Conservation (phyloP, 768 basidiomycete species). For the Candolleomyces aberdarensis region DNA sequence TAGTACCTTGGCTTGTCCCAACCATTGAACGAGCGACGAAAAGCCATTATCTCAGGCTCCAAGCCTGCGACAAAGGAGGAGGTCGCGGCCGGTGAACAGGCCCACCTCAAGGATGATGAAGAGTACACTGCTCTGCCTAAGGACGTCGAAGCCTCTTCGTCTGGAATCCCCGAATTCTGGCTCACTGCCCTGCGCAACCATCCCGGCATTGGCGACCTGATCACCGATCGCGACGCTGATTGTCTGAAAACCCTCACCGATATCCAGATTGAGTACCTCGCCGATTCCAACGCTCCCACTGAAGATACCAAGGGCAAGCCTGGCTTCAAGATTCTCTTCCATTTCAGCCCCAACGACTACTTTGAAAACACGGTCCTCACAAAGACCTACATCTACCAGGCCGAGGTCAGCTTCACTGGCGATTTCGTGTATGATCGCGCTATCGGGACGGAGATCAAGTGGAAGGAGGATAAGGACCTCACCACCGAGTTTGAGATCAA, state of each 20-base stretch:
- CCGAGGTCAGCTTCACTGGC: conserved; percentile 91
- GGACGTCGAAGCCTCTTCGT: conserved; percentile 26
- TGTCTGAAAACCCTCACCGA: conserved; percentile 85
- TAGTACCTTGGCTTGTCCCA: conserved; percentile 75
- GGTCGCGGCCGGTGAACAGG: conserved; percentile 73
- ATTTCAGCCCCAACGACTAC: conserved; percentile 80
- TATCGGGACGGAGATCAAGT: conserved; percentile 89
- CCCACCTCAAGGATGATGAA: conserved; percentile 72
- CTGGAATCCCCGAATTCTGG: conserved; percentile 94
- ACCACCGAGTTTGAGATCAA: conserved; percentile 98
- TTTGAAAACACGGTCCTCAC: conserved; percentile 81
- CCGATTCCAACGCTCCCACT: conserved; percentile 32
- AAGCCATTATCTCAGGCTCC: conserved; percentile 78
- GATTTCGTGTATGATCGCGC: conserved; percentile 97
- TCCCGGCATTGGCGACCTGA: conserved; percentile 76
- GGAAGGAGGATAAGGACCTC: conserved; percentile 98
- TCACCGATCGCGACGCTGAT: conserved; percentile 88
- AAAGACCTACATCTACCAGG: conserved; percentile 93
- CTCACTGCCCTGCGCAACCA: conserved; percentile 95
- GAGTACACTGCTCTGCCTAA: conserved; percentile 1
- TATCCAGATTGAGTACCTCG: conserved; percentile 76
- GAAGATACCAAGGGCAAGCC: conserved; percentile 57
- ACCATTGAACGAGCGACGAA: conserved; percentile 85
- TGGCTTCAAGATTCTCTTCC: conserved; percentile 90
- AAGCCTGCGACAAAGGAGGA: conserved; percentile 75